Conservation (phyloP, 176 grass and related monocot genomes). For the Ensete glaucum region DNA sequence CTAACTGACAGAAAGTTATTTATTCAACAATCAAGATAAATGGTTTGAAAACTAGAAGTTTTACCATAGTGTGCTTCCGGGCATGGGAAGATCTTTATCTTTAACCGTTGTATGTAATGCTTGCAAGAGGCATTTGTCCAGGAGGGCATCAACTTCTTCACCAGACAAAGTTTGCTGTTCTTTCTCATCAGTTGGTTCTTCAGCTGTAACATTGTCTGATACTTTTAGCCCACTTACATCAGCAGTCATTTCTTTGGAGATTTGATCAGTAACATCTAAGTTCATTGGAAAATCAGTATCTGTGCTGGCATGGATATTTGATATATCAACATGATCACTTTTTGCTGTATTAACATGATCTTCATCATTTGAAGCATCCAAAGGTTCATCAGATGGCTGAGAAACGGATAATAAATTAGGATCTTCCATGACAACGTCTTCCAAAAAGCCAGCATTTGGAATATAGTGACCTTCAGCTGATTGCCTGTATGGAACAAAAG, state of each 20-base stretch:
- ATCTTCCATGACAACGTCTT: constrained; percentile 81
- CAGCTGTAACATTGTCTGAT: constrained; percentile 26
- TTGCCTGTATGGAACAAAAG: constrained; percentile 45
- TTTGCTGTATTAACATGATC: constrained; percentile 8
- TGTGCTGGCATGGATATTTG: constrained; percentile 12
- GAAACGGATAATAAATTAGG: constrained; percentile 41
- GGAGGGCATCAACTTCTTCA: constrained; percentile 81
- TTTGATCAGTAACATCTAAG: constrained; percentile 16
- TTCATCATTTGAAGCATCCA: constrained; percentile 35
- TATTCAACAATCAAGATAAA: constrained; percentile 1
- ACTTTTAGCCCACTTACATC: constrained; percentile 39
- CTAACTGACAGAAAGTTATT: no score
- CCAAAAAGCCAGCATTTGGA: constrained; percentile 87
- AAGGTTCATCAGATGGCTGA: constrained; percentile 23
- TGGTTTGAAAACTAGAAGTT: neutral
- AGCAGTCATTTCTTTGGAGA: constrained; percentile 43
- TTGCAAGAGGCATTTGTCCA: constrained; percentile 89
- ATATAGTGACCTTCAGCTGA: constrained; percentile 70
- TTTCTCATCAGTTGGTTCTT: constrained; percentile 43
- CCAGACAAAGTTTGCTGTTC: constrained; percentile 51
- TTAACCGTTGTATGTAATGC: constrained; percentile 72
- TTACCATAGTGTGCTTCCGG: constrained; percentile 86
- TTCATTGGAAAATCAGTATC: constrained; percentile 17
- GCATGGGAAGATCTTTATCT: constrained; percentile 84
- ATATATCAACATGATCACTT: constrained; percentile 22